Conservation (phyloP, 139 green algal species). For the Astrephomene gubernaculifera region DNA sequence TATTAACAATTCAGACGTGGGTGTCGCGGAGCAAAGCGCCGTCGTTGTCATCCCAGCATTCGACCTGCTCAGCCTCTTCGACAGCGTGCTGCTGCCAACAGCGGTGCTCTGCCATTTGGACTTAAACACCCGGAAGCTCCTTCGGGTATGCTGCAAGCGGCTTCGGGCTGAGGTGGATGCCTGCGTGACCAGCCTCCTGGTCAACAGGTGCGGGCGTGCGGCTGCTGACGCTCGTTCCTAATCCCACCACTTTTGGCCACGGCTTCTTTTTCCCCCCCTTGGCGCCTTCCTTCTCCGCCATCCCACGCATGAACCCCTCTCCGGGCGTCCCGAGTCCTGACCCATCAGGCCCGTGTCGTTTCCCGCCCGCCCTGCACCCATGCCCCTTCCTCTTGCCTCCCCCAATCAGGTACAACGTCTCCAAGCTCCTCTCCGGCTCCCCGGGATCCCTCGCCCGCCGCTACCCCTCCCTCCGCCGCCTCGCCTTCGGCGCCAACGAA, state of each 20-base stretch:
- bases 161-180: slow-evolving; percentile 14
- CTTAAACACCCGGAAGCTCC: not conserved
- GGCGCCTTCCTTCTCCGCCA: not conserved
- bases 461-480: slow-evolving; percentile 16
- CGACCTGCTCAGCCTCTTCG: not conserved
- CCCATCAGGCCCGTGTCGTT: no score
- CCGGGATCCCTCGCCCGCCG: not conserved
- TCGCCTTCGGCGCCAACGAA: slow-evolving; percentile 34
- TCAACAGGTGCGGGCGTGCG: slow-evolving; percentile 19
- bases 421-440: not conserved
- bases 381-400: not conserved
- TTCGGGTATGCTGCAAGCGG: slow-evolving; percentile 2
- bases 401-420: slow-evolving; percentile 31
- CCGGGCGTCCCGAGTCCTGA: no score
- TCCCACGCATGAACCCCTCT: no score
- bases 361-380: not conserved
- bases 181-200: not conserved
- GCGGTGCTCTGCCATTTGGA: not conserved
- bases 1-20: no score
- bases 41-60: no score
- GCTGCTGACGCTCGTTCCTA: not conserved
- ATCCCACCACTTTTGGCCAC: not conserved
- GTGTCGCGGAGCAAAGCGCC: no score
- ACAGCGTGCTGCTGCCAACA: not conserved
- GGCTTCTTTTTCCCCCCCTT: not conserved